Conservation (phyloP, 345 rosid species). For the Diplotaxis tenuifolia region DNA sequence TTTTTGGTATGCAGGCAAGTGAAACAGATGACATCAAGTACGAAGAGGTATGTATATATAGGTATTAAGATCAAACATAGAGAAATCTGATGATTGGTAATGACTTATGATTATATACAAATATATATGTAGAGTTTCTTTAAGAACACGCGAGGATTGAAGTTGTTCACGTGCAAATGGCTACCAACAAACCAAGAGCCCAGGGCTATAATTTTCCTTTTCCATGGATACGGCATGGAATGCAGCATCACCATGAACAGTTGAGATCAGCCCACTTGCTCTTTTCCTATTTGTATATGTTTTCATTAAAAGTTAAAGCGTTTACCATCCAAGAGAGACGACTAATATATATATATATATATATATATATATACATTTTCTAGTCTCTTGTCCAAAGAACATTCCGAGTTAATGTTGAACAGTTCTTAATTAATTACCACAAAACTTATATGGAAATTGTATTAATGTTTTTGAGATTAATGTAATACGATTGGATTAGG, state of each 20-base stretch:
- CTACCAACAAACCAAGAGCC: constrained; percentile 54
- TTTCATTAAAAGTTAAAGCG: neutral
- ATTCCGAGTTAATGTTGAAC: too few relatives aligned
- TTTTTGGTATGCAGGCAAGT: constrained; percentile 19
- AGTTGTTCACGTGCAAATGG: constrained; percentile 85
- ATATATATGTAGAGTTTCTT: constrained; percentile 50
- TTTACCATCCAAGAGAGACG: neutral
- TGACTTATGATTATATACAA: too few relatives aligned
- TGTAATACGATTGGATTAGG: constrained; percentile 40
- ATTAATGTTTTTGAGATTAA: neutral
- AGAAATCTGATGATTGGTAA: neutral
- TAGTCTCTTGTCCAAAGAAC: neutral
- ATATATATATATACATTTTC: too few relatives aligned
- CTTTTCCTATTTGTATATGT: neutral
- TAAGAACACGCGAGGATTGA: constrained; percentile 53
- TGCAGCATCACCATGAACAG: constrained; percentile 90
- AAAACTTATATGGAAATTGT: neutral
- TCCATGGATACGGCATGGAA: constrained; percentile 95
- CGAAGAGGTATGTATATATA: constrained; percentile 19
- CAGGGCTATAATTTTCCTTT: constrained; percentile 66
- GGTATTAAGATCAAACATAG: neutral
- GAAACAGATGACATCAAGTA: constrained; percentile 24
- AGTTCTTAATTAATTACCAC: neutral
- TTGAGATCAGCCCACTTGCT: constrained; percentile 30
- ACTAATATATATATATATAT: neutral